Evolutionary conservation across 768 basidiomycete species (phyloP), one percentile per base, ranked within the genome.

Genomic region (Termitomyces eurrhizus): DNA sequence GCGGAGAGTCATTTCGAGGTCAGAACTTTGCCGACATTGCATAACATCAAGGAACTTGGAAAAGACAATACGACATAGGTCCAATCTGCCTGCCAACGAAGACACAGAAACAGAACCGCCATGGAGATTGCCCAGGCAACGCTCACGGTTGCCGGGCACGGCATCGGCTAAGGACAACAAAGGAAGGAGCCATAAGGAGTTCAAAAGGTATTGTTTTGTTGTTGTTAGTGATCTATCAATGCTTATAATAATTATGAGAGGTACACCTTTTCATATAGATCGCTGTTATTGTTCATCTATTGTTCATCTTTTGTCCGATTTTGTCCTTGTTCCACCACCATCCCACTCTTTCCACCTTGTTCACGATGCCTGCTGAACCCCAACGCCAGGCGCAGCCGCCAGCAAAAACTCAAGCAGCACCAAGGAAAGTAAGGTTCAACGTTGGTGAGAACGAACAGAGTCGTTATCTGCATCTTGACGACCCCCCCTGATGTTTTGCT

Each of bases 401-500:
- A 39, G 67, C 74, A 42, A 76, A 75, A 65, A 61, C 79, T 7
- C 70, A 77, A 49, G 75, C 79, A 46, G 83, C 89, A 14, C 89
- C 91, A 24, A 82, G 91, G 68, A 93, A 92, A 80, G 91, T 93
- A 52, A 85, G 91, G 62, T 93, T 93, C 80, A 93, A 93, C 77
- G 91, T 93, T 67, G 91, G 91, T 80, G 67, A 72, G 79, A 52
- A 62, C 41, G 18, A 48, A 36, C 60, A 61, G 36, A 46, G 44
- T 44, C 50, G 26, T 18, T 14, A 57, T 57, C 42, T 45, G 56
- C 41, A 55, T 44, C 41, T 41, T 14, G 52, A 57, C 42, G 58
- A 46, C 48, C 24, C 42, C 59, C 26, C 57, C 56, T 63, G 52
- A 62, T 53, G 33, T 57, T 41, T 51, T 21, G 58, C 60, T 64